Percentiles rank a stretch among this genome's conserved stretches.
Evolutionary conservation across 192 early-diverging fungal genomes (phyloP).

Genomic region (Globomyces pollinis-pini): DNA sequence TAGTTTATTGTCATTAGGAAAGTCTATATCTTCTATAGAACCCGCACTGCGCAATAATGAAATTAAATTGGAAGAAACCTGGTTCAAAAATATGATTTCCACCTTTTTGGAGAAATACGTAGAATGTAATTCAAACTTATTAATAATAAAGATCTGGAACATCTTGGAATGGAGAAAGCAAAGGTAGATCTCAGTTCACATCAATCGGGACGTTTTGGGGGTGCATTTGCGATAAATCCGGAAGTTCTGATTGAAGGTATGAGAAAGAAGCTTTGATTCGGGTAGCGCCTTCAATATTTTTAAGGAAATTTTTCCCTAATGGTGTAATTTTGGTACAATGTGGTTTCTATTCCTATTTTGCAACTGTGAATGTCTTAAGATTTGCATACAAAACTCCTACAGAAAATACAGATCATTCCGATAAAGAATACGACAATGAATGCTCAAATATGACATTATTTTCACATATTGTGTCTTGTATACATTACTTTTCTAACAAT

Average conservation of each 20-base stretch:
- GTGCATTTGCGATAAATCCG: slow-evolving; percentile 6
- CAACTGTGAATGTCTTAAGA: slow-evolving; percentile 38
- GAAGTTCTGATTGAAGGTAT: not conserved
- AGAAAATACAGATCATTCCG: slow-evolving; percentile 2
- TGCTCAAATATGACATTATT: slow-evolving; percentile 20
- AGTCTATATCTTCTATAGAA: not conserved
- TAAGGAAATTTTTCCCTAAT: not conserved
- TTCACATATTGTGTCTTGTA: slow-evolving; percentile 43
- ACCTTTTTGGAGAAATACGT: slow-evolving; percentile 27
- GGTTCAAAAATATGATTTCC: slow-evolving; percentile 30
- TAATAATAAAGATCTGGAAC: too few species aligned
- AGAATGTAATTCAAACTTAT: too few species aligned
- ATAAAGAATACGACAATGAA: slow-evolving; percentile 22
- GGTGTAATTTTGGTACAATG: slow-evolving; percentile 36
- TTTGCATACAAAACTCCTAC: slow-evolving; percentile 6
- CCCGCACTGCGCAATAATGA: not conserved
- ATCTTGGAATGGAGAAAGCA: slow-evolving; percentile 24
- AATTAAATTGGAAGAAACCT: slow-evolving; percentile 10
- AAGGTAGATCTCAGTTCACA: not conserved
- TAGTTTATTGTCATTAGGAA: slow-evolving; percentile 1
- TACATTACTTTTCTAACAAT: slow-evolving; percentile 10
- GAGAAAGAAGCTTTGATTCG: not conserved
- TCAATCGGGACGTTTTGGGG: slow-evolving; percentile 7
- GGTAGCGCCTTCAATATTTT: slow-evolving; percentile 8
- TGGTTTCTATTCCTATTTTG: slow-evolving; percentile 36